Percentiles rank a stretch among this genome's conserved stretches.
These are phyloP conservation scores for Monosporascus cannonballus DNA, from an alignment of 2,329 filamentous ascomycete species.

Conservation along the genomic window DNA sequence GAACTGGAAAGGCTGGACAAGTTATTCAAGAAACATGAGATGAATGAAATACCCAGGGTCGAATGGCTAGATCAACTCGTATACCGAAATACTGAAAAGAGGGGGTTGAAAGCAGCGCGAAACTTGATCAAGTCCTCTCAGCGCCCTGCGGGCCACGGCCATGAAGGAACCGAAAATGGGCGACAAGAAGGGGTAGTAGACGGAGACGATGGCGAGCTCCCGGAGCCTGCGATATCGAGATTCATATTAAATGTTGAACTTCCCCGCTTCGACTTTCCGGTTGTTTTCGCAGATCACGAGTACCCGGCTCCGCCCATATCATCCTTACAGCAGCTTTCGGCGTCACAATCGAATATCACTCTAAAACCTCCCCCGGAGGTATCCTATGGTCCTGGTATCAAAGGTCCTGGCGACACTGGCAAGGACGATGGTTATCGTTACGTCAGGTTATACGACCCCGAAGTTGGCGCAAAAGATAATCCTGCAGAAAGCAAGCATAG, in stretches of 20 bases:
- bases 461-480: constrained; percentile 83
- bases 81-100: constrained; percentile 82
- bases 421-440: constrained; percentile 52
- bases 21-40: constrained; percentile 94
- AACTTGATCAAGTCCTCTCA: constrained; percentile 55
- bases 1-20: constrained; percentile 87
- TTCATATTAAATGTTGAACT: constrained; percentile 89
- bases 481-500: constrained; percentile 94
- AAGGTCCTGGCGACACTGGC: constrained; percentile 52
- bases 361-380: constrained; percentile 82
- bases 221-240: constrained; percentile 41
- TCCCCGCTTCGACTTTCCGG: constrained; percentile 88
- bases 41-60: constrained; percentile 88
- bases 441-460: constrained; percentile 86
- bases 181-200: constrained; percentile 24
- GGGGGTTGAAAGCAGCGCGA: constrained; percentile 58
- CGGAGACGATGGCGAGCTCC: constrained; percentile 38
- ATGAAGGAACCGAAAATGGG: constrained; percentile 29
- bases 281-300: constrained; percentile 92
- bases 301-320: constrained; percentile 83
- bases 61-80: constrained; percentile 96
- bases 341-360: constrained; percentile 61
- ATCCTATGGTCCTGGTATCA: constrained; percentile 84
- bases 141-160: constrained; percentile 32
- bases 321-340: constrained; percentile 57